Conservation (phyloP, 345 rosid genomes). For the Geranium brycei region DNA sequence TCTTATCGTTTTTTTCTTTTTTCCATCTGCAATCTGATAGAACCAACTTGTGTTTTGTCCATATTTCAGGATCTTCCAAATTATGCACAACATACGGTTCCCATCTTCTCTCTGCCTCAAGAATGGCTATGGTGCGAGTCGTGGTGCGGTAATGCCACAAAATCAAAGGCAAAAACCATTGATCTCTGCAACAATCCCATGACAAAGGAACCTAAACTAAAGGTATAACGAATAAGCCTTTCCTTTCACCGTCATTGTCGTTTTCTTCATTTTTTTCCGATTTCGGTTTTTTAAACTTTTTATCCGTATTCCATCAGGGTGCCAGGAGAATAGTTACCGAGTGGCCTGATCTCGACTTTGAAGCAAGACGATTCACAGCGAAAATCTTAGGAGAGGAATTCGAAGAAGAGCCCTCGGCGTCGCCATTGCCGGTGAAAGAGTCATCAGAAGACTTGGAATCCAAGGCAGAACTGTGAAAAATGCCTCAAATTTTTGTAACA, state of each 20-base stretch:
- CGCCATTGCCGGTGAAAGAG: constrained; percentile 15
- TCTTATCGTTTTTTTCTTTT: not conserved
- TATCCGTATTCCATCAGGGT: constrained; percentile 35
- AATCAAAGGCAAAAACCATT: constrained; percentile 84
- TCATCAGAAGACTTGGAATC: constrained; percentile 39
- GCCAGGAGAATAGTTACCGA: constrained; percentile 80
- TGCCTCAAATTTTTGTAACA: too few relatives aligned
- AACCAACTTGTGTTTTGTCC: constrained; percentile 7
- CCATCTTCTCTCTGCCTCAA: constrained; percentile 85
- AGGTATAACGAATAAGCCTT: constrained; percentile 26
- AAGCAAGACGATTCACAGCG: constrained; percentile 64
- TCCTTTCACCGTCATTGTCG: not conserved
- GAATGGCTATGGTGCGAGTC: constrained; percentile 99
- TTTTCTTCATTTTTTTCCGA: not conserved
- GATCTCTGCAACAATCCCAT: constrained; percentile 99
- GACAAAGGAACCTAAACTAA: constrained; percentile 98
- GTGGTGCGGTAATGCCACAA: constrained; percentile 97
- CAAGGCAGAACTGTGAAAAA: constrained; percentile 52
- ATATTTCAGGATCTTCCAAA: constrained; percentile 90
- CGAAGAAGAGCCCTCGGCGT: constrained; percentile 30
- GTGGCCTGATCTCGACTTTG: constrained; percentile 68
- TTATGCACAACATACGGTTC: constrained; percentile 93
- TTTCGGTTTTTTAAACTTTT: not conserved
- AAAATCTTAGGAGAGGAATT: constrained; percentile 64
- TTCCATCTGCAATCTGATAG: not conserved